A percentile compares a stretch with the other conserved stretches of the same genome.
phyloP scores from a whole-genome alignment of 345 rosid genomes.

The Hevea brasiliensis region DNA sequence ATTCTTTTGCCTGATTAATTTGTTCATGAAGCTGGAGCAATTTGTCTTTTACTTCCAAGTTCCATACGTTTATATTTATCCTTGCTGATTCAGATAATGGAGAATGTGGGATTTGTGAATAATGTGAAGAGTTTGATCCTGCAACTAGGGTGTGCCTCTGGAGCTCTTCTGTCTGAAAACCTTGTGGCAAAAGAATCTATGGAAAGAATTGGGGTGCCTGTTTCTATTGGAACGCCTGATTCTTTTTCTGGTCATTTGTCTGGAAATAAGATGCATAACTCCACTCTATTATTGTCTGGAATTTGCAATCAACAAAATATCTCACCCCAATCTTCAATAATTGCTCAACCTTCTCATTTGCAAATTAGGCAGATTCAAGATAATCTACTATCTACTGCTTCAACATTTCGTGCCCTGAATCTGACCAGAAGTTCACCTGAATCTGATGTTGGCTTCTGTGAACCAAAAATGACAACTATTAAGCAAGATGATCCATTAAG shows the following conservation, averaged over 20 bases:
- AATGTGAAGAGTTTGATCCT: slow-evolving; percentile 67
- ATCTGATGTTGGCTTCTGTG: slow-evolving; percentile 1
- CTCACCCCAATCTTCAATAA: slow-evolving; percentile 35
- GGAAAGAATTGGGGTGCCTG: slow-evolving; percentile 47
- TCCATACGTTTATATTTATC: slow-evolving; percentile 6
- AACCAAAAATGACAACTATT: slow-evolving; percentile 16
- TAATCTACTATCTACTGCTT: slow-evolving; percentile 22
- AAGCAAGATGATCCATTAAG: slow-evolving; percentile 18
- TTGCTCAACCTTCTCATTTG: slow-evolving; percentile 26
- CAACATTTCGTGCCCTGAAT: slow-evolving; percentile 23
- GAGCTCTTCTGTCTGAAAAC: slow-evolving; percentile 61
- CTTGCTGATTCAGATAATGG: slow-evolving; percentile 65
- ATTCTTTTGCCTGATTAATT: background rate
- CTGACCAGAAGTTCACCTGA: slow-evolving; percentile 19
- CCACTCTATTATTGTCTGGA: slow-evolving; percentile 32
- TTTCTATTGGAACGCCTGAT: slow-evolving; percentile 41
- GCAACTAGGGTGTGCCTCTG: slow-evolving; percentile 74
- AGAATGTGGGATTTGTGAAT: slow-evolving; percentile 77
- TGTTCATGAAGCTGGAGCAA: slow-evolving; percentile 5
- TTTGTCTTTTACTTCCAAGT: slow-evolving; percentile 4
- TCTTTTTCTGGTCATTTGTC: slow-evolving; percentile 24
- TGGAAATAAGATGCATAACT: slow-evolving; percentile 34
- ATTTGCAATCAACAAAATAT: slow-evolving; percentile 45
- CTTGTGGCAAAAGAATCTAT: slow-evolving; percentile 41
- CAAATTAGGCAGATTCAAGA: slow-evolving; percentile 25